Evolutionary conservation across 2,329 filamentous ascomycete species (phyloP).

Genomic region (Knoxdaviesia proteae): DNA sequence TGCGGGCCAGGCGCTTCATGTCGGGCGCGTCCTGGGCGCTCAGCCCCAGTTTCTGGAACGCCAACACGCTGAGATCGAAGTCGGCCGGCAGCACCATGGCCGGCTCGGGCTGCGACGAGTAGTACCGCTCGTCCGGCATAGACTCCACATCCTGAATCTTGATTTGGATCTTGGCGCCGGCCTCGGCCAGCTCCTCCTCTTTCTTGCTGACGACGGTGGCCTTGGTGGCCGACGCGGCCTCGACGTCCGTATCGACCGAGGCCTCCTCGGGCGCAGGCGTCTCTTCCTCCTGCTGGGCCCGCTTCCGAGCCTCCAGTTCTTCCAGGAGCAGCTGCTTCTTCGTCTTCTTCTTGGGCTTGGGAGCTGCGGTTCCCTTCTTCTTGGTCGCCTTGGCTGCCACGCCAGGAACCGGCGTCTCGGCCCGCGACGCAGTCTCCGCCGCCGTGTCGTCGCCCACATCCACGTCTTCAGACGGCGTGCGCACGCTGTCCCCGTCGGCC

Average conservation of each 20-base stretch:
- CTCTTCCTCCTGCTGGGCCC: slow-evolving; percentile 5
- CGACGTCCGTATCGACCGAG: slow-evolving; percentile 11
- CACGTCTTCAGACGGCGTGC: slow-evolving; percentile 22
- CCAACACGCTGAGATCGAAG: slow-evolving; percentile 19
- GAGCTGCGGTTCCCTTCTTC: slow-evolving; percentile 19
- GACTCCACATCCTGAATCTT: neutral
- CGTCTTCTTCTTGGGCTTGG: slow-evolving; percentile 50
- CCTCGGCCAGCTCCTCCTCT: slow-evolving; percentile 14
- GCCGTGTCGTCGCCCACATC: slow-evolving; percentile 23
- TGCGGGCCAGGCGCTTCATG: slow-evolving; percentile 24
- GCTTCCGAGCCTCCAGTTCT: slow-evolving; percentile 40
- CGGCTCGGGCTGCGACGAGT: slow-evolving; percentile 11
- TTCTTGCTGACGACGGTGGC: slow-evolving; percentile 7
- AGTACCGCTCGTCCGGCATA: too few relatives aligned
- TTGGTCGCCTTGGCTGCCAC: slow-evolving; percentile 26
- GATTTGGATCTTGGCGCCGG: slow-evolving; percentile 24
- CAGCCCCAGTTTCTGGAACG: slow-evolving; percentile 22
- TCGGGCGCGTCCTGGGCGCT: slow-evolving; percentile 26
- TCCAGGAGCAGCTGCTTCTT: slow-evolving; percentile 58
- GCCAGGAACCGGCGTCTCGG: slow-evolving; percentile 23
- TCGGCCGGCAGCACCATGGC: slow-evolving; percentile 23
- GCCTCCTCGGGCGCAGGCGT: slow-evolving; percentile 16
- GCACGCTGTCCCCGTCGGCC: slow-evolving; percentile 41
- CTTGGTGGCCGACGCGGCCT: slow-evolving; percentile 9
- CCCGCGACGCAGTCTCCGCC: slow-evolving; percentile 15